A percentile compares a stretch with the other conserved stretches of the same genome.
Evolutionary conservation across 495 filamentous ascomycete genomes (phyloP).

Genomic region (Entonaema liquescens): DNA sequence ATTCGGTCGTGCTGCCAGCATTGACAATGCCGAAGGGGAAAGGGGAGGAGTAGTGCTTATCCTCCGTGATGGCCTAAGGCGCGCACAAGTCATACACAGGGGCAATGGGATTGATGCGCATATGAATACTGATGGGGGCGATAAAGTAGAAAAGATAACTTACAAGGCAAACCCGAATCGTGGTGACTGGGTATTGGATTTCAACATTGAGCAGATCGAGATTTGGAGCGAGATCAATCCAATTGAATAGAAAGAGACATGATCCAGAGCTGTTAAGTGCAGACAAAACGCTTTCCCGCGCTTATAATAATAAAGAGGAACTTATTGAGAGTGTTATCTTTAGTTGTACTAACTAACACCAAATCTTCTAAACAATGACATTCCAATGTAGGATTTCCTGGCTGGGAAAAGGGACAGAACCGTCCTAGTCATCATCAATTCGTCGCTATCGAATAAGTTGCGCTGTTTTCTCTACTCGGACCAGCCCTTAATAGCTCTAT

Average conservation of each 20-base stretch:
- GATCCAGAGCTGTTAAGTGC: background rate
- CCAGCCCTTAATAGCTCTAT: no score
- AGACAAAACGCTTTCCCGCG: no score
- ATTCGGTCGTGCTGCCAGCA: background rate
- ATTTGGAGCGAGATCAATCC: conserved; percentile 31
- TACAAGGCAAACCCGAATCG: conserved; percentile 31
- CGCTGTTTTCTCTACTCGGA: no score
- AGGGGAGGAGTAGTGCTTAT: conserved; percentile 18
- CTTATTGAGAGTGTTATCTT: background rate
- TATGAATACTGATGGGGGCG: background rate
- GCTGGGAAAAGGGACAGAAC: background rate
- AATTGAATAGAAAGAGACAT: background rate
- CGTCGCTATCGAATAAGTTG: no score
- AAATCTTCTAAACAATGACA: background rate
- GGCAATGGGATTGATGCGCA: background rate
- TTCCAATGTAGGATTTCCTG: background rate
- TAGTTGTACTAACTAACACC: background rate
- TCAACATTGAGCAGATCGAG: conserved; percentile 36
- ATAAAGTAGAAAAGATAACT: conserved; percentile 9
- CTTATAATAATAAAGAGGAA: background rate
- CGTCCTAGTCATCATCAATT: no score
- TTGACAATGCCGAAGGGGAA: conserved; percentile 1
- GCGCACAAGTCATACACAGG: conserved; percentile 10
- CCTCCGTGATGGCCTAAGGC: conserved; percentile 6
- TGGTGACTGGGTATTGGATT: conserved; percentile 30